phyloP scores from a whole-genome alignment of 768 basidiomycete species.

The Tylopilus rubrobrunneus region DNA sequence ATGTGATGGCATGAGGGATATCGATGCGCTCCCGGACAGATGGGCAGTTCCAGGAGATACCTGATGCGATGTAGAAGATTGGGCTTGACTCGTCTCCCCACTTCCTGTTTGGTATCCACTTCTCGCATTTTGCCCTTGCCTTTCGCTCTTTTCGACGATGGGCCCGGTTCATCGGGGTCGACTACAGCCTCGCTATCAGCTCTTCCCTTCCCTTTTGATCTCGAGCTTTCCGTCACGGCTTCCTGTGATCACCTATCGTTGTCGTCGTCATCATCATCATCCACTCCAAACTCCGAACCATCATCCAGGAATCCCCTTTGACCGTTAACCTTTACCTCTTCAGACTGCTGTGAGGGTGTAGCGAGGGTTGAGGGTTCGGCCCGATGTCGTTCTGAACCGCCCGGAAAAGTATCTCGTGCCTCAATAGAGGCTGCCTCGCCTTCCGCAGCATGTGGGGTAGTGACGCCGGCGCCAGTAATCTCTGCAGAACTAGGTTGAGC shows the following conservation, averaged over 20 bases:
- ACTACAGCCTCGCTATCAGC: slow-evolving; percentile 13
- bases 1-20: background rate
- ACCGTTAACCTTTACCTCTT: background rate
- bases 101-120: slow-evolving; percentile 8
- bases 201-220: slow-evolving; percentile 26
- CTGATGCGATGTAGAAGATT: slow-evolving; percentile 14
- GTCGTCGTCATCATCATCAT: slow-evolving; percentile 22
- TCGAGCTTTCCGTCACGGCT: slow-evolving; percentile 15
- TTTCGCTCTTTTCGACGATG: slow-evolving; percentile 9
- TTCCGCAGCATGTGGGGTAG: background rate
- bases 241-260: slow-evolving; percentile 22
- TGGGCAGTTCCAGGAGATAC: background rate
- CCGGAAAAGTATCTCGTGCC: background rate
- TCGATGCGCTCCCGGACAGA: slow-evolving; percentile 7
- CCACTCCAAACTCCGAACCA: slow-evolving; percentile 9
- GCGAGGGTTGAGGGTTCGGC: background rate
- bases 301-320: slow-evolving; percentile 1
- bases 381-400: background rate
- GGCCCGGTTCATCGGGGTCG: slow-evolving; percentile 10
- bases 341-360: background rate
- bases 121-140: slow-evolving; percentile 24
- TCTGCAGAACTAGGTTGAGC: slow-evolving; percentile 2
- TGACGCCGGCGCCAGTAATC: background rate
- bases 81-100: slow-evolving; percentile 7
- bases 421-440: background rate